Evolutionary conservation across 169 alveolate genomes (phyloP).

Genomic region (Cryptosporidium viatorum): DNA sequence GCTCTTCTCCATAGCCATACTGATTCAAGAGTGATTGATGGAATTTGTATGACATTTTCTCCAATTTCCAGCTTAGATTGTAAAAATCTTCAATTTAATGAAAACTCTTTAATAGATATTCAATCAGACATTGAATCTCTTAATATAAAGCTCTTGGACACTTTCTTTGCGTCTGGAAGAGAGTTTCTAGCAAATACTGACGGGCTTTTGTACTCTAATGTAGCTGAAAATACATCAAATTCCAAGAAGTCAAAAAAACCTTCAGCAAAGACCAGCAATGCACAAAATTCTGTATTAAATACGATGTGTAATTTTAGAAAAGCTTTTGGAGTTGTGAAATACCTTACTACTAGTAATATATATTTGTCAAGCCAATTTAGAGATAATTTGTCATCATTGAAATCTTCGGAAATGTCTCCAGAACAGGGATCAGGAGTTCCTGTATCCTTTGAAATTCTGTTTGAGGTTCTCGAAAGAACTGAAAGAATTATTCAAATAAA

Average conservation of each 20-base stretch:
- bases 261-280: not conserved
- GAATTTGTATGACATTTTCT: constrained; percentile 59
- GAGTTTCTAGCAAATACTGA: constrained; percentile 51
- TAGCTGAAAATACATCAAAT: not conserved
- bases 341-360: constrained; percentile 30
- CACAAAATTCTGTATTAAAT: constrained; percentile 14
- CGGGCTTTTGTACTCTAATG: constrained; percentile 17
- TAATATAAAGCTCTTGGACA: constrained; percentile 7
- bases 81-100: constrained; percentile 1
- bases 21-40: constrained; percentile 68
- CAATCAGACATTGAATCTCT: not conserved
- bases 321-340: constrained; percentile 40
- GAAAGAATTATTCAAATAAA: constrained; percentile 43
- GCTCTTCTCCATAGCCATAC: constrained; percentile 26
- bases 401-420: constrained; percentile 59
- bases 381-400: not conserved
- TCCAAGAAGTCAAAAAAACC: constrained; percentile 21
- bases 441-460: constrained; percentile 26
- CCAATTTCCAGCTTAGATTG: constrained; percentile 33
- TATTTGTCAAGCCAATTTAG: not conserved
- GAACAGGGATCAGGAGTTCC: constrained; percentile 67
- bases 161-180: constrained; percentile 37
- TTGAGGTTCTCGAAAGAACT: constrained; percentile 66
- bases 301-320: constrained; percentile 33
- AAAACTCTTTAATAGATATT: constrained; percentile 2